These are phyloP conservation scores for Hebeloma cylindrosporum DNA, from an alignment of 768 basidiomycete species.

Conservation along the genomic window DNA sequence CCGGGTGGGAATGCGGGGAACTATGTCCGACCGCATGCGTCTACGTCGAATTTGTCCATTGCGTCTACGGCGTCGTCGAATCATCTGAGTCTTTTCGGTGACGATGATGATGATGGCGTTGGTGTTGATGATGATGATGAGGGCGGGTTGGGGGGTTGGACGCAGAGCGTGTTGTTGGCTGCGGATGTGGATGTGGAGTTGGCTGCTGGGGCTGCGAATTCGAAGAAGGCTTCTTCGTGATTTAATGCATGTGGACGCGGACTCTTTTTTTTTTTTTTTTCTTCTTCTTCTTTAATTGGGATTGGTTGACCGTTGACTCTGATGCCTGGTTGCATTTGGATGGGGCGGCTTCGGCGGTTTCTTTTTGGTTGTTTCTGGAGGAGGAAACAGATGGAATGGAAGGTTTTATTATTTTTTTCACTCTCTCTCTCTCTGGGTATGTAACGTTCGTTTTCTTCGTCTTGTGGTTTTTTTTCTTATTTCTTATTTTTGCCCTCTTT, in stretches of 20 bases:
- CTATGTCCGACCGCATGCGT: conserved; percentile 12
- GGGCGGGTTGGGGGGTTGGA: conserved; percentile 65
- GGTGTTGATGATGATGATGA: conserved; percentile 55
- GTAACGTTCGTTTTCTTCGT: conserved; percentile 1
- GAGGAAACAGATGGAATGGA: background rate
- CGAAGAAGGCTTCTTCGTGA: conserved; percentile 1
- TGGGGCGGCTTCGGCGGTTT: too few relatives aligned
- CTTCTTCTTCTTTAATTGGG: background rate
- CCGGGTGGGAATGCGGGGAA: background rate
- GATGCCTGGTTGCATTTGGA: conserved; percentile 4
- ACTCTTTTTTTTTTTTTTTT: background rate
- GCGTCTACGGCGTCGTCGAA: conserved; percentile 41
- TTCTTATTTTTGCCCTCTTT: background rate
- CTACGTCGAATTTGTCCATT: conserved; percentile 19
- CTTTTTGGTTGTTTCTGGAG: too few relatives aligned
- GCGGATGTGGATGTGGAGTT: conserved; percentile 44
- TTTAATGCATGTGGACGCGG: background rate
- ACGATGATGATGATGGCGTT: conserved; percentile 44
- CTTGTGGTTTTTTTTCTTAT: conserved; percentile 1
- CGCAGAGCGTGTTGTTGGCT: conserved; percentile 69
- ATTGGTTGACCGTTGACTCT: background rate
- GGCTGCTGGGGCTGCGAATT: conserved; percentile 4
- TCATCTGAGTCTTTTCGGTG: conserved; percentile 46
- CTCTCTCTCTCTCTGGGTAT: conserved; percentile 1
- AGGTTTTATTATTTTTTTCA: conserved; percentile 6